Evolutionary conservation across 805 yeast genomes (phyloP).

Genomic region (Candida nonsorbophila): DNA sequence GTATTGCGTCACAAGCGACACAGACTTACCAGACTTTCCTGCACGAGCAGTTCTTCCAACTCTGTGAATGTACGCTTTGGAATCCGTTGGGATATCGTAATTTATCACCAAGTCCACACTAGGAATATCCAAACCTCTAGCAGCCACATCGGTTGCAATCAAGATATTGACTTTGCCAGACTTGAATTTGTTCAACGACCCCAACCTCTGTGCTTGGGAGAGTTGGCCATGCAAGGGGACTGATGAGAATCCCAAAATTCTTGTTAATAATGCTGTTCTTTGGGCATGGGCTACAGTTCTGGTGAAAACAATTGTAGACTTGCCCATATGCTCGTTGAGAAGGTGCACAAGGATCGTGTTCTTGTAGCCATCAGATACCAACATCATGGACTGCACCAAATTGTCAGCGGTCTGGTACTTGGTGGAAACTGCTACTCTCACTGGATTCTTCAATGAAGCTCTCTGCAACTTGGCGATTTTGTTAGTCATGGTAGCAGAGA

Average conservation of each 20-base stretch:
- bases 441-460: conserved; percentile 86
- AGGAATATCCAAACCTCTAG: conserved; percentile 84
- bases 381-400: conserved; percentile 81
- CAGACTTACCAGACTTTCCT: conserved; percentile 81
- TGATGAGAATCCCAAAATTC: conserved; percentile 80
- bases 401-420: conserved; percentile 93
- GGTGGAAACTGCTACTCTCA: conserved; percentile 81
- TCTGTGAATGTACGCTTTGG: conserved; percentile 79
- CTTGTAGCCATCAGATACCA: conserved; percentile 88
- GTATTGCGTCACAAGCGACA: conserved; percentile 88
- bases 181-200: conserved; percentile 75
- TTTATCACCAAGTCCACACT: conserved; percentile 72
- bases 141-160: conserved; percentile 86
- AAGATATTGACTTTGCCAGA: conserved; percentile 63
- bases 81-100: conserved; percentile 78
- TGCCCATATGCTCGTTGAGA: conserved; percentile 77
- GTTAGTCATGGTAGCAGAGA: conserved; percentile 96
- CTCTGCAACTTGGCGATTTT: conserved; percentile 93
- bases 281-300: conserved; percentile 95
- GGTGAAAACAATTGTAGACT: conserved; percentile 83
- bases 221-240: conserved; percentile 93
- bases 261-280: conserved; percentile 75
- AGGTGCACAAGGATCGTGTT: conserved; percentile 82
- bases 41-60: conserved; percentile 97
- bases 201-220: conserved; percentile 77